Percentiles rank a stretch among this genome's conserved stretches.
These are phyloP conservation scores for Tolypocladium tundrense DNA, from an alignment of 2,329 filamentous ascomycete species.

Conservation along the genomic window DNA sequence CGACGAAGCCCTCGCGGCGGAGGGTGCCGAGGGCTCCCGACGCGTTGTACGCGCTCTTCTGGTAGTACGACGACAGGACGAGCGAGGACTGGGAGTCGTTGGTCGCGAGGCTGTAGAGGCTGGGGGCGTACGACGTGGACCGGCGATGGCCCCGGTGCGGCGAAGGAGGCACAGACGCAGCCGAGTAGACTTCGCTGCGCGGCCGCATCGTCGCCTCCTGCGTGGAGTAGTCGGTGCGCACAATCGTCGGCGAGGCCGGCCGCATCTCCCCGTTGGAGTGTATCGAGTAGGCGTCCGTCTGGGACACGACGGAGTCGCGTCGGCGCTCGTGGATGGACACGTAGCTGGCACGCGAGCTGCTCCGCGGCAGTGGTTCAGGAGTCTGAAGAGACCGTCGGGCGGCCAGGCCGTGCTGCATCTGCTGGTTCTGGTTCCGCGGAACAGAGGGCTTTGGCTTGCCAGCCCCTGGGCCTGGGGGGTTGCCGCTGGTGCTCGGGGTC, in stretches of 20 bases:
- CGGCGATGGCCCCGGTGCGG: constrained; percentile 14
- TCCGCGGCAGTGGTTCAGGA: constrained; percentile 21
- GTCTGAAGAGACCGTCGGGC: constrained; percentile 7
- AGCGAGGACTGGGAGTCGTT: constrained; percentile 46
- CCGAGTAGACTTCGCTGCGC: constrained; percentile 6
- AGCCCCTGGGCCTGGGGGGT: constrained; percentile 1
- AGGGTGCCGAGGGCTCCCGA: constrained; percentile 38
- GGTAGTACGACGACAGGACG: constrained; percentile 36
- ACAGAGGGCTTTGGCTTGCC: constrained; percentile 5
- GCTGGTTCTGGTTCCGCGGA: background rate
- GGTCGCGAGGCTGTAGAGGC: constrained; percentile 50
- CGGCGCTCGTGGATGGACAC: constrained; percentile 40
- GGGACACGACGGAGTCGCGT: constrained; percentile 44
- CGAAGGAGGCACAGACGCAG: constrained; percentile 10
- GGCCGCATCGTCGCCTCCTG: constrained; percentile 12
- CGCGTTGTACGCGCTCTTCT: constrained; percentile 36
- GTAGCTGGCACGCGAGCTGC: constrained; percentile 36
- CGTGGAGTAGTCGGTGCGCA: constrained; percentile 13
- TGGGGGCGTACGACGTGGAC: constrained; percentile 29
- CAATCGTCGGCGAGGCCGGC: constrained; percentile 31
- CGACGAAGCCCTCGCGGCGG: constrained; percentile 41
- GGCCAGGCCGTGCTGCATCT: background rate
- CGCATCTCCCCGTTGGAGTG: constrained; percentile 33
- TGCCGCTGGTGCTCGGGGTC: constrained; percentile 4
- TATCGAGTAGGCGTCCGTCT: constrained; percentile 45